These are phyloP conservation scores for Nakaseomyces nivariensis DNA, from an alignment of 1,139 yeast species.

Conservation along the genomic window DNA sequence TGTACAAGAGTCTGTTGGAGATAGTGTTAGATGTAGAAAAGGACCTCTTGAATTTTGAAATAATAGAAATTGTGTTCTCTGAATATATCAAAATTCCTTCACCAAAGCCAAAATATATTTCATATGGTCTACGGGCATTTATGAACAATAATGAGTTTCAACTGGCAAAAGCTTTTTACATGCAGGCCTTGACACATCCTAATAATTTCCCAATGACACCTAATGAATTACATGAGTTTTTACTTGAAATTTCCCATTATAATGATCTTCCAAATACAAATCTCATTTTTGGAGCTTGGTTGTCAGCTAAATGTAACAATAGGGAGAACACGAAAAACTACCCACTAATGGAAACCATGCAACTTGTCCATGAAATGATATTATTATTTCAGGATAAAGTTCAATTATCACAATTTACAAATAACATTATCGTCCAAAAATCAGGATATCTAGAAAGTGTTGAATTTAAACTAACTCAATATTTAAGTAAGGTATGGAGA, in stretches of 20 bases:
- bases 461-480: slow-evolving; percentile 12
- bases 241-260: slow-evolving; percentile 12
- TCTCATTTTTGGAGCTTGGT: slow-evolving; percentile 19
- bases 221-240: slow-evolving; percentile 12
- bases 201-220: slow-evolving; percentile 21
- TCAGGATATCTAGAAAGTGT: slow-evolving; percentile 13
- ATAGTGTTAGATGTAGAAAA: slow-evolving; percentile 14
- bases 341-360: slow-evolving; percentile 9
- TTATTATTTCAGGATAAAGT: slow-evolving; percentile 7
- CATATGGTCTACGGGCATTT: slow-evolving; percentile 23
- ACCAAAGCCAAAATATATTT: slow-evolving; percentile 14
- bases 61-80: slow-evolving; percentile 22
- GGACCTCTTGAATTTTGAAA: slow-evolving; percentile 14
- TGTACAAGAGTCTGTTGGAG: not conserved
- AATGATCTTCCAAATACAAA: slow-evolving; percentile 17
- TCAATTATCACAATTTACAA: slow-evolving; percentile 10
- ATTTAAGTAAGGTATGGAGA: slow-evolving; percentile 8
- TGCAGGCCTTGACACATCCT: slow-evolving; percentile 21
- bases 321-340: not conserved
- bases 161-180: slow-evolving; percentile 26
- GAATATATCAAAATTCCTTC: slow-evolving; percentile 20
- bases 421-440: slow-evolving; percentile 9
- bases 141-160: slow-evolving; percentile 22
- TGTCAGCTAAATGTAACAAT: slow-evolving; percentile 10
- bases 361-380: slow-evolving; percentile 14